Evolutionary conservation across 345 rosid genomes (phyloP).

Genomic region (Syzygium aqueum): DNA sequence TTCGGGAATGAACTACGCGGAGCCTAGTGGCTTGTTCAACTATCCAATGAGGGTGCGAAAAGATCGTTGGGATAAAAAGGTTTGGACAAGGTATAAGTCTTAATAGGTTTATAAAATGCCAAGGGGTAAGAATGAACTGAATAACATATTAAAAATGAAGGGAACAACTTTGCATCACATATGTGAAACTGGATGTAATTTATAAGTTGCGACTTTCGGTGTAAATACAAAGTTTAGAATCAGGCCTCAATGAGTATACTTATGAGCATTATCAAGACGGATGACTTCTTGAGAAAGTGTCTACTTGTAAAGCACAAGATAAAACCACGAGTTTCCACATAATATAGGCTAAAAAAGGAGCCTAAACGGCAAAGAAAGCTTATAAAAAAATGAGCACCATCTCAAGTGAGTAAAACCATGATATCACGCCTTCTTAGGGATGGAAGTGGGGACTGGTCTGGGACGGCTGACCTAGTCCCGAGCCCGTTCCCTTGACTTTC

Average conservation of each 20-base stretch:
- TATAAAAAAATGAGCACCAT: not conserved
- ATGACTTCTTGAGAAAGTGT: not conserved
- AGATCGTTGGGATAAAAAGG: not conserved
- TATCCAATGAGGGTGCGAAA: not conserved
- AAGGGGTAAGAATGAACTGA: not conserved
- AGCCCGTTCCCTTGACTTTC: not conserved
- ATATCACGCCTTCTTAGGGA: not conserved
- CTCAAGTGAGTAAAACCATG: not conserved
- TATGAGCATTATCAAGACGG: not conserved
- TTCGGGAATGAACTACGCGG: rapidly evolving
- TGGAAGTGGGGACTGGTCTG: not conserved
- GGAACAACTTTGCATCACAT: not conserved
- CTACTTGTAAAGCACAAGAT: not conserved
- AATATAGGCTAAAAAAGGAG: not conserved
- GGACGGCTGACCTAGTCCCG: not conserved
- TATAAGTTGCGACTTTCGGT: not conserved
- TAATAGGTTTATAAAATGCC: not conserved
- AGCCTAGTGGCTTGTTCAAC: not conserved
- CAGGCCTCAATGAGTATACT: not conserved
- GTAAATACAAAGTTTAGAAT: not conserved
- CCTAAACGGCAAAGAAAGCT: not conserved
- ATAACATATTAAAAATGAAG: not conserved
- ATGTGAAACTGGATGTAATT: not conserved
- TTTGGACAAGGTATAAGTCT: not conserved
- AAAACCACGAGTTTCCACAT: not conserved